Evolutionary conservation across 345 rosid genomes (phyloP), one percentile per base, ranked within the genome.

Genomic region (Conringia planisiliqua): DNA sequence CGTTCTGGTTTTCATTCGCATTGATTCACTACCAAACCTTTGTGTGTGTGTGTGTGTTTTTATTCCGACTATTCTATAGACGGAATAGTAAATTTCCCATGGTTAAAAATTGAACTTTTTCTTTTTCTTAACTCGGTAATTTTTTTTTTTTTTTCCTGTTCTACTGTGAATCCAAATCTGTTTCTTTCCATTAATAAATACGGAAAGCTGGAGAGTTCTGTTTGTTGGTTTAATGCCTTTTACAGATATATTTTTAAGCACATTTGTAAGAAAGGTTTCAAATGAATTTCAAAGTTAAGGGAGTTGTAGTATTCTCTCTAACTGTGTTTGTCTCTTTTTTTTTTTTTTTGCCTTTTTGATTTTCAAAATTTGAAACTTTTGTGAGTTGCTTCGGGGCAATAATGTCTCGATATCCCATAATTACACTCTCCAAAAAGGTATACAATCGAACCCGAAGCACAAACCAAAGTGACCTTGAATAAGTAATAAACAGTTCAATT

Each of bases 331-430:
- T 50, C 11, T 27, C 12, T 5, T 1, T 17, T 66, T 46, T 5
- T 51, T 50, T 7, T 6, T 43, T n/a, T 16, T 54, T 12, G 44
- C 59, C 60, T 76, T 71, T 70, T 57, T 36, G 68, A 57, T 56
- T 71, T 71, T 70, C 63, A 71, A 77, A 77, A 71, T 57, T 71
- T 77, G 48, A 71, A 71, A 60, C 62, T 63, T 58, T 70, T 76
- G 46, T 40, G 51, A 75, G 60, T 22, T 22, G 24, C 24, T 22
- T 22, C 48, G 72, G 38, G 55, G 75, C 70, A 70, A 62, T 70
- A 26, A 76, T 69, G 71, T 62, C 66, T 69, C 50, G 71, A 35
- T 43, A 62, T 55, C 48, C 63, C 62, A 68, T 75, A 30, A 50
- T 68, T 75, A 30, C 69, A 68, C 56, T 50, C 73, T 68, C 33